Conservation (phyloP, 352 stramenopile genomes). For the Phytopythium aichiense region DNA sequence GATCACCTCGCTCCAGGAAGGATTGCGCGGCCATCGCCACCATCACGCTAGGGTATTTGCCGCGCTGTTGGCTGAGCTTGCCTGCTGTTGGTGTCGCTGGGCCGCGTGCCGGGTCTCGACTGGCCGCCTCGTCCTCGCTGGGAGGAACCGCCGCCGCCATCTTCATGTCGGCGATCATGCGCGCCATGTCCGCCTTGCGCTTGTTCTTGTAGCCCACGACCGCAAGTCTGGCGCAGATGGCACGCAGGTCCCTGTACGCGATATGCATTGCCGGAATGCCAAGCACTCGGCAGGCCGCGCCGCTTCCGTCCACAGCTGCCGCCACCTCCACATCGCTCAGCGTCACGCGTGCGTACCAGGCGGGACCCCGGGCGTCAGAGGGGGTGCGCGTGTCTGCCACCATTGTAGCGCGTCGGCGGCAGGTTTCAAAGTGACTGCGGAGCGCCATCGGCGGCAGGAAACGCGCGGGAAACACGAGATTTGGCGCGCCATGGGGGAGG, state of each 20-base stretch:
- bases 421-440: background rate
- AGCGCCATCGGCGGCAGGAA: background rate
- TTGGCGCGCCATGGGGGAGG: background rate
- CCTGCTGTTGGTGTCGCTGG: background rate
- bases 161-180: conserved; percentile 4
- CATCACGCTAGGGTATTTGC: background rate
- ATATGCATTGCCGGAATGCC: background rate
- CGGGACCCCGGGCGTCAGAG: background rate
- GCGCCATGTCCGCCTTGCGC: conserved; percentile 4
- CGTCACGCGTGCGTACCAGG: background rate
- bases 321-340: conserved; percentile 2
- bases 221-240: conserved; percentile 2
- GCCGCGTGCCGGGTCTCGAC: background rate
- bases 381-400: background rate
- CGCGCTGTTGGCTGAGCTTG: background rate
- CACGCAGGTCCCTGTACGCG: conserved; percentile 2
- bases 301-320: background rate
- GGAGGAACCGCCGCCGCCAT: background rate
- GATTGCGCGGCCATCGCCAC: background rate
- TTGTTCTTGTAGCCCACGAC: conserved; percentile 2
- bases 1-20: background rate
- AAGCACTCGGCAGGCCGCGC: background rate
- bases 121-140: background rate
- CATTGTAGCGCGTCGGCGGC: background rate
- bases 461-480: background rate